These are phyloP conservation scores for Talaromyces marneffei DNA, from an alignment of 2,329 filamentous ascomycete genomes.

Conservation along the genomic window DNA sequence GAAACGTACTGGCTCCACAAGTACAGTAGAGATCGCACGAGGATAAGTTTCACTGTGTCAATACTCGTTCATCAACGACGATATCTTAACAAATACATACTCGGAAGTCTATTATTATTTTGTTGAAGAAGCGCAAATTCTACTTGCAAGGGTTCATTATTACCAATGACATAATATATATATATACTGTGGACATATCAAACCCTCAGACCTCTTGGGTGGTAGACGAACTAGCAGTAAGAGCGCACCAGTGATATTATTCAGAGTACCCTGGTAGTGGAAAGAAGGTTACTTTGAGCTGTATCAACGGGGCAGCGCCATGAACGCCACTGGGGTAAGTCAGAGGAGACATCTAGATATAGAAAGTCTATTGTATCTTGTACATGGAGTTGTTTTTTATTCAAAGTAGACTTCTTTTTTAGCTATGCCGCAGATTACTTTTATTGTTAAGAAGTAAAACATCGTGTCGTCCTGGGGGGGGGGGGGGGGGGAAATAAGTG, in stretches of 20 bases:
- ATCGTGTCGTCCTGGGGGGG: neutral
- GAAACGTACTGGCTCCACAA: too few relatives aligned
- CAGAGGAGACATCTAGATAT: too few relatives aligned
- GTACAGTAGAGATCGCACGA: too few relatives aligned
- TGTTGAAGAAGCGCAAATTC: neutral
- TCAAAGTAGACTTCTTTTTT: neutral
- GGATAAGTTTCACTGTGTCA: too few relatives aligned
- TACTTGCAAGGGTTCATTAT: neutral
- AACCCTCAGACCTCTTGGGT: neutral
- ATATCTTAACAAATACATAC: too few relatives aligned
- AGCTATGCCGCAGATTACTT: neutral
- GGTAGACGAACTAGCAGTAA: neutral
- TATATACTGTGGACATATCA: too few relatives aligned
- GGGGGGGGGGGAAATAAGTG: too few relatives aligned
- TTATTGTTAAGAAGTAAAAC: neutral
- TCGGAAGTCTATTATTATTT: neutral
- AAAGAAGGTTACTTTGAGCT: constrained; percentile 17
- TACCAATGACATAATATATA: neutral
- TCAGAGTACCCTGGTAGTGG: neutral
- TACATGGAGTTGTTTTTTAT: too few relatives aligned
- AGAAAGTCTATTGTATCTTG: neutral
- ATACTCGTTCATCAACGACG: too few relatives aligned
- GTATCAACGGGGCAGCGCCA: neutral
- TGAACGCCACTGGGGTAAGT: neutral
- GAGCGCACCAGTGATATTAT: neutral